A percentile compares a stretch with the other conserved stretches of the same genome.
phyloP scores from a whole-genome alignment of 768 basidiomycete genomes.

The Serendipita sp. region DNA sequence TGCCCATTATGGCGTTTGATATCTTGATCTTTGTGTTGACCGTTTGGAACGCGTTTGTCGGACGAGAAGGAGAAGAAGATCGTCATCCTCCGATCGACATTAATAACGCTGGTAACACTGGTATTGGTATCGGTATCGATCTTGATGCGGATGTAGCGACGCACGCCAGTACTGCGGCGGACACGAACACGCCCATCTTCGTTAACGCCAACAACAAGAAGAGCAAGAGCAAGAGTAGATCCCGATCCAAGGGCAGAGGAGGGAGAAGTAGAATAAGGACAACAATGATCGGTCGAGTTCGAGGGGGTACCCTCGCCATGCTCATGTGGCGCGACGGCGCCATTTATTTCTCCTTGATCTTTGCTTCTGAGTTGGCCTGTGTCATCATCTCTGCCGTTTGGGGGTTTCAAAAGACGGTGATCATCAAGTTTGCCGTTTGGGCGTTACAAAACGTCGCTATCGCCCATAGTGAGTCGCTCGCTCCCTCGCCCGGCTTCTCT shows the following conservation, averaged over 20 bases:
- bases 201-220: too few relatives aligned
- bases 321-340: slow-evolving; percentile 2
- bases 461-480: background rate
- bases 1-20: slow-evolving; percentile 1
- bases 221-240: too few relatives aligned
- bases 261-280: too few relatives aligned
- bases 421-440: slow-evolving; percentile 5
- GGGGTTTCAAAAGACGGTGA: slow-evolving; percentile 2
- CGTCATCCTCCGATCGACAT: too few relatives aligned
- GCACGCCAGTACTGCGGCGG: too few relatives aligned
- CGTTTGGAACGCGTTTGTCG: background rate
- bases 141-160: too few relatives aligned
- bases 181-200: too few relatives aligned
- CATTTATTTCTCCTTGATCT: background rate
- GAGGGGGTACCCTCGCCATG: background rate
- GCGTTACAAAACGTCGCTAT: background rate
- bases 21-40: background rate
- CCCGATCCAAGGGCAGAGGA: too few relatives aligned
- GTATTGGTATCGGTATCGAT: too few relatives aligned
- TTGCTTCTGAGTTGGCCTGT: background rate
- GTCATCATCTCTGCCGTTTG: background rate
- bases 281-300: background rate
- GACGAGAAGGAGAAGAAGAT: background rate
- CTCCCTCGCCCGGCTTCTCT: background rate
- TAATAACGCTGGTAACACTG: too few relatives aligned